A percentile compares a stretch with the other conserved stretches of the same genome.
Evolutionary conservation across 768 basidiomycete species (phyloP).

Genomic region (Tylopilus vinaceipallidus): DNA sequence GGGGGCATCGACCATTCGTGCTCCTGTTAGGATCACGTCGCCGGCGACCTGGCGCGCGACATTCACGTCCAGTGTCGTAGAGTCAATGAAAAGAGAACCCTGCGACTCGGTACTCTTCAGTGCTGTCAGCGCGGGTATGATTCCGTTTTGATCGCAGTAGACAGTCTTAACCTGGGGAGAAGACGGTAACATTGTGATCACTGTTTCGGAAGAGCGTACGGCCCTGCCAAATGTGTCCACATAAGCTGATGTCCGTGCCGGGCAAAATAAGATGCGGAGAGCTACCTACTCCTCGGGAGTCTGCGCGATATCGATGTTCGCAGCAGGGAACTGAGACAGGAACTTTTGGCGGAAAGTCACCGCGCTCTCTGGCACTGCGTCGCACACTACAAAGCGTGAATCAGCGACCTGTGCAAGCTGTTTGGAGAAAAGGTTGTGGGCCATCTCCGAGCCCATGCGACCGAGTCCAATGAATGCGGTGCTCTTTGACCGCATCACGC

Average conservation of each 20-base stretch:
- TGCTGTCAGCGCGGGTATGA: slow-evolving; percentile 59
- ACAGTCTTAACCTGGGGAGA: slow-evolving; percentile 83
- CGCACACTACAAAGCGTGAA: slow-evolving; percentile 72
- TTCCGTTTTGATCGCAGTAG: slow-evolving; percentile 58
- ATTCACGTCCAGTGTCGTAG: slow-evolving; percentile 83
- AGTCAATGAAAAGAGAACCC: slow-evolving; percentile 76
- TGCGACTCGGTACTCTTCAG: slow-evolving; percentile 39
- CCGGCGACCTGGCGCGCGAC: slow-evolving; percentile 66
- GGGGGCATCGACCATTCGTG: slow-evolving; percentile 86
- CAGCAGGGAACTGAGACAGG: slow-evolving; percentile 52
- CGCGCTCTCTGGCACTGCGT: slow-evolving; percentile 62
- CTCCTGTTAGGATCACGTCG: slow-evolving; percentile 52
- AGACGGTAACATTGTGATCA: slow-evolving; percentile 92
- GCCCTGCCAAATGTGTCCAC: slow-evolving; percentile 45
- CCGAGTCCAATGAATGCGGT: slow-evolving; percentile 85
- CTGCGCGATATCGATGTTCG: slow-evolving; percentile 53
- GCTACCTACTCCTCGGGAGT: slow-evolving; percentile 72
- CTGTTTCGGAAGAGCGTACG: slow-evolving; percentile 55
- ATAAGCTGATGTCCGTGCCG: slow-evolving; percentile 5
- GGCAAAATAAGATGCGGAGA: not conserved
- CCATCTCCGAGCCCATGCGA: slow-evolving; percentile 88
- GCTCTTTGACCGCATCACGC: slow-evolving; percentile 42
- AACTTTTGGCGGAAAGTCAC: slow-evolving; percentile 57
- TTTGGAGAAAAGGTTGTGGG: slow-evolving; percentile 79
- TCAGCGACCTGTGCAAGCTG: slow-evolving; percentile 51